These are phyloP conservation scores for Aphanomyces stellatus DNA, from an alignment of 352 stramenopile genomes.

Conservation along the genomic window DNA sequence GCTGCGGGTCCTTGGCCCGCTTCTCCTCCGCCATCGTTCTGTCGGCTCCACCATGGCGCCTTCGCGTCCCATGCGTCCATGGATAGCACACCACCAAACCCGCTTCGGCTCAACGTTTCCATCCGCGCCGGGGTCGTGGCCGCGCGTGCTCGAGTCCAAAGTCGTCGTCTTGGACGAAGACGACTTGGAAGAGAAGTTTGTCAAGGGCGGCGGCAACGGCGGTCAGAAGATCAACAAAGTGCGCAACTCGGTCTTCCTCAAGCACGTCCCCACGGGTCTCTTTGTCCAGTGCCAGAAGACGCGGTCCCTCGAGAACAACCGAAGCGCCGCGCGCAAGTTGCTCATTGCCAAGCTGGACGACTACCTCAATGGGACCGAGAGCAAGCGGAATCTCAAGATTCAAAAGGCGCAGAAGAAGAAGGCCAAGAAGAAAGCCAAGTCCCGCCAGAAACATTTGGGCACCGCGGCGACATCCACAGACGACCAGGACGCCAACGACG, in stretches of 20 bases:
- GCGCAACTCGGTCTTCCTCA: slow-evolving; percentile 82
- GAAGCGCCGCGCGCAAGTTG: slow-evolving; percentile 58
- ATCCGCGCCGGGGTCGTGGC: too few relatives aligned
- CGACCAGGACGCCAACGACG: background rate
- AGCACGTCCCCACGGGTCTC: slow-evolving; percentile 67
- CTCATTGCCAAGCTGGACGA: slow-evolving; percentile 70
- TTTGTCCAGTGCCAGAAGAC: slow-evolving; percentile 75
- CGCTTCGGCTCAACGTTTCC: background rate
- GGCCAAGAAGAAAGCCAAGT: slow-evolving; percentile 39
- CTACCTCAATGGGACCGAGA: slow-evolving; percentile 51
- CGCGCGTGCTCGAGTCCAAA: background rate
- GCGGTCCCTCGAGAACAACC: slow-evolving; percentile 69
- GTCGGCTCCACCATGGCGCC: too few relatives aligned
- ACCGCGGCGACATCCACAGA: background rate
- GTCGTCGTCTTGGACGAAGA: slow-evolving; percentile 40
- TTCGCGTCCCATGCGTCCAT: too few relatives aligned
- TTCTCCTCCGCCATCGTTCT: too few relatives aligned
- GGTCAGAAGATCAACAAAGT: slow-evolving; percentile 91
- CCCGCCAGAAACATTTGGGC: slow-evolving; percentile 45
- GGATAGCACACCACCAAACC: too few relatives aligned
- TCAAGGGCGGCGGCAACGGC: slow-evolving; percentile 81
- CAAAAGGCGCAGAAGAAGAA: slow-evolving; percentile 61
- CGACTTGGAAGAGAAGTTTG: slow-evolving; percentile 72
- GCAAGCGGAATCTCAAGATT: slow-evolving; percentile 54
- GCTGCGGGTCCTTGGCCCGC: too few relatives aligned